Evolutionary conservation across 2,329 filamentous ascomycete species (phyloP), one percentile per base, ranked within the genome.

Genomic region (Penicillium sp.): DNA sequence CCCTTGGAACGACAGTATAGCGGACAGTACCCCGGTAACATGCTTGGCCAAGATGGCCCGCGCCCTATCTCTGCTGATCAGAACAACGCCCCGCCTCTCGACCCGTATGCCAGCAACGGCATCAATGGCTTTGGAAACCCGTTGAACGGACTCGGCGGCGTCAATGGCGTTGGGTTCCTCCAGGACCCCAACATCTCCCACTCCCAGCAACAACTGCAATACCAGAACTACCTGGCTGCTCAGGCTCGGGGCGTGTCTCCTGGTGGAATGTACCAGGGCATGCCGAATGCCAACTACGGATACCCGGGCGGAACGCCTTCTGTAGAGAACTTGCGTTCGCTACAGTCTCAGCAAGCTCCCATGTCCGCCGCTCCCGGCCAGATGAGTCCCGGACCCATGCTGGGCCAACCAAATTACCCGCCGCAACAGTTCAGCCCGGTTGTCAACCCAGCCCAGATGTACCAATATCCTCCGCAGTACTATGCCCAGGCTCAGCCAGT

Each of bases 191-290:
- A 72, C 49, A 62, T 70, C 39, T 72, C 75, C 34, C 66, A 80
- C 39, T 71, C 69, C 13, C 76, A 75, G 40, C 78, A 81, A 50
- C 78, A 82, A 60, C 64, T 82, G 24, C 83, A 85, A 61, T 85
- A 85, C 60, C 83, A 84, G 63, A 74, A 75, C 27, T 78, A 82
- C 61, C 68, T 83, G 20, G 78, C 79, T 37, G 63, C 78, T 51
- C 72, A 79, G 60, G 63, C 68, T 7, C 73, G 75, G 18, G 73
- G 74, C 4, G 67, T 75, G 30, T 70, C 74, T 10, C 66, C 75
- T 52, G 71, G 62, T 41, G 76, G 73, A 33, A 74, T 78, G 49
- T 80, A 80, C 54, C 71, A 72, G 2, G 68, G 68, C 44, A 72
- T 82, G 65, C 72, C 76, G 9, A 66, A 70, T 21, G 67, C 72